A percentile compares a stretch with the other conserved stretches of the same genome.
Evolutionary conservation across 768 basidiomycete genomes (phyloP).

Genomic region (Dioszegia aurantiaca): DNA sequence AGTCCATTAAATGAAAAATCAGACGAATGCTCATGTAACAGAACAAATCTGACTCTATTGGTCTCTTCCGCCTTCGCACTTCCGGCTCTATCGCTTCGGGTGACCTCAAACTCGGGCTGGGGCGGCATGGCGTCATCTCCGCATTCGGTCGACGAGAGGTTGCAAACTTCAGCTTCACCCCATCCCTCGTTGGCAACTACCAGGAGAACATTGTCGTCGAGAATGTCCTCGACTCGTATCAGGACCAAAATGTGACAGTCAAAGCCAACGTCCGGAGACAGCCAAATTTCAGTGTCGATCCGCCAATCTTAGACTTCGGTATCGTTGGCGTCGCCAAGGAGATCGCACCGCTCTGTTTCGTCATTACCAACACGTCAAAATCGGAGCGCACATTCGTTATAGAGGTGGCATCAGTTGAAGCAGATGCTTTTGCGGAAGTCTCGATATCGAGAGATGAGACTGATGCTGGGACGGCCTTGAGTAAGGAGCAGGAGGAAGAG

Average conservation of each 20-base stretch:
- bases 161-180: constrained; percentile 46
- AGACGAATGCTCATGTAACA: constrained; percentile 15
- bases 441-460: constrained; percentile 30
- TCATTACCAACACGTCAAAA: constrained; percentile 46
- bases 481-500: constrained; percentile 47
- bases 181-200: constrained; percentile 44
- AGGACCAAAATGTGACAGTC: constrained; percentile 45
- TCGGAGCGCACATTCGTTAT: constrained; percentile 42
- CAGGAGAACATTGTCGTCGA: constrained; percentile 48
- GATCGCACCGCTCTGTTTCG: constrained; percentile 18
- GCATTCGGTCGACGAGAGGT: constrained; percentile 48
- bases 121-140: constrained; percentile 48
- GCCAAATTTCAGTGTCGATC: constrained; percentile 44
- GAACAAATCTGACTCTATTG: constrained; percentile 48
- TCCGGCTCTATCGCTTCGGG: constrained; percentile 49
- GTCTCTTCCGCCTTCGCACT: constrained; percentile 46
- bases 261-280: constrained; percentile 49
- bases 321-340: constrained; percentile 1
- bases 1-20: no score
- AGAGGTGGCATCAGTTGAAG: constrained; percentile 15
- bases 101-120: constrained; percentile 46
- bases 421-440: constrained; percentile 20
- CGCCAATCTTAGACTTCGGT: constrained; percentile 36
- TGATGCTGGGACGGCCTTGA: constrained; percentile 37
- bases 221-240: constrained; percentile 43